These are phyloP conservation scores for Pseudogymnoascus sp. DNA, from an alignment of 2,329 filamentous ascomycete genomes.

Conservation along the genomic window DNA sequence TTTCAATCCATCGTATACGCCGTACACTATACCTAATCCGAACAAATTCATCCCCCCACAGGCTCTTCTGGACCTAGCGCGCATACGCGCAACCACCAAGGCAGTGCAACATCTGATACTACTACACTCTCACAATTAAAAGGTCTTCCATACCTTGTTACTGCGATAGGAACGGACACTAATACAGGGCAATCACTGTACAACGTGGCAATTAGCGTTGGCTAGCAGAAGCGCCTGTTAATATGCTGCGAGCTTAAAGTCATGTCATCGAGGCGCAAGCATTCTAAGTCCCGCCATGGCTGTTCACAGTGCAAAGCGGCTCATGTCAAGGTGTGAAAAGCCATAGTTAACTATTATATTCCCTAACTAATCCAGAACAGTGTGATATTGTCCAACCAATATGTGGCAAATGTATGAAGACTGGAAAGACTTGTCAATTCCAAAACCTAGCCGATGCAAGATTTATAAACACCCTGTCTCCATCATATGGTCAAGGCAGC, in stretches of 20 bases:
- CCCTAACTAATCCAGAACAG: not conserved
- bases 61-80: not conserved
- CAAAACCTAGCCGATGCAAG: not conserved
- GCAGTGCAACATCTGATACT: not conserved
- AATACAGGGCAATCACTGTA: not conserved
- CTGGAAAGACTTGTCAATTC: conserved; percentile 11
- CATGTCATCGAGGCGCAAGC: conserved; percentile 13
- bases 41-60: not conserved
- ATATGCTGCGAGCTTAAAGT: not conserved
- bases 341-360: not conserved
- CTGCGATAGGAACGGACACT: not conserved
- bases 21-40: conserved; percentile 7
- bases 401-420: conserved; percentile 11
- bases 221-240: not conserved
- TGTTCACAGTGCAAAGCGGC: conserved; percentile 16
- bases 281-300: conserved; percentile 16
- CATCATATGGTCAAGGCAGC: not conserved
- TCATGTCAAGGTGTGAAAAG: conserved; percentile 13
- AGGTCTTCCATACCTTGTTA: not conserved
- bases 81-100: not conserved
- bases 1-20: not conserved
- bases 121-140: not conserved
- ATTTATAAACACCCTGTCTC: not conserved
- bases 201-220: not conserved
- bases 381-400: conserved; percentile 12